Evolutionary conservation across 225 moss, liverwort and hornwort genomes (phyloP), one percentile per base, ranked within the genome.

Genomic region (Physcomitrium patens): DNA sequence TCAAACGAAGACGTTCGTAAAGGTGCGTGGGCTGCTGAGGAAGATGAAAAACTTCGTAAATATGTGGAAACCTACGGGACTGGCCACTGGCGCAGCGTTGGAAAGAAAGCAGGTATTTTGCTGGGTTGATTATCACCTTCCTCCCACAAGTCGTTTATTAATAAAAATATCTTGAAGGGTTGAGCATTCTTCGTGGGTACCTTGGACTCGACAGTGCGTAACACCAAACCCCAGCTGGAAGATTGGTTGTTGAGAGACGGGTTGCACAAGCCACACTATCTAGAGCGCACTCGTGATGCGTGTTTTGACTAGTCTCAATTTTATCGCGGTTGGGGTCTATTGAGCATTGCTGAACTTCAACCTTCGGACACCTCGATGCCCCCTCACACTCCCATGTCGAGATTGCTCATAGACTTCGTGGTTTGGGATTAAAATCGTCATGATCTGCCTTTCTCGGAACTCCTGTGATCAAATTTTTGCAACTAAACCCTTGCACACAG

Each of bases 21-120:
- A 80, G 96, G 96, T 24, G 96, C 96, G 9, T 97, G 96, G 96
- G 92, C 94, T 50, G 84, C 94, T 12, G 96, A 97, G 80, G 96
- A 97, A 77, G 96, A 97, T 68, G 96, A 97, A 53, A 97, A 94
- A 69, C 81, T 97, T 42, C 86, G 90, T 27, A 91, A 89, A 70
- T 97, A 97, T 68, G 94, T 97, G 66, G 96, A 97, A 70, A 83
- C 80, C 1, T 88, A 94, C 68, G 96, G 96, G 69, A 97, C 96
- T 52, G 91, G 96, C 15, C 91, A 94, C 80, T 97, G 96, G 96
- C 94, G 94, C 48, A 92, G 91, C 67, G 96, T 97, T 63, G 96
- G 96, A 23, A 92, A 91, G 60, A 97, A 97, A 89, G 96, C 96
- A 92, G 96, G 96, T 97, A 85, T 12, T 48, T 5, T 7, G 11